A percentile compares a stretch with the other conserved stretches of the same genome.
phyloP scores from a whole-genome alignment of 73 alveolate genomes.

The Stentor roeselii region DNA sequence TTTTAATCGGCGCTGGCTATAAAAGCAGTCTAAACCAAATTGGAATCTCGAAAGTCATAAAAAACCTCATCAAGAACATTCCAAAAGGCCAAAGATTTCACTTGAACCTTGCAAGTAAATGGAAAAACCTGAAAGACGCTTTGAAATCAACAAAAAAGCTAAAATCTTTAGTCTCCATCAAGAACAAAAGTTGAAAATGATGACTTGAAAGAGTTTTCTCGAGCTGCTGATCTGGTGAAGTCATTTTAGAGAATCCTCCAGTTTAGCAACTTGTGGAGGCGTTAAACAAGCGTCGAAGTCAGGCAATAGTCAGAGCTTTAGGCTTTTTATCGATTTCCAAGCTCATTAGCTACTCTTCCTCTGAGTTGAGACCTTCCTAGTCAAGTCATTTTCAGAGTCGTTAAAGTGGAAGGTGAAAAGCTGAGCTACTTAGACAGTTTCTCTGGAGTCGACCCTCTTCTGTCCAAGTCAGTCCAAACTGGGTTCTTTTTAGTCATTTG shows the following conservation, averaged over 20 bases:
- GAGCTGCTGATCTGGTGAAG: background rate
- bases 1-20: background rate
- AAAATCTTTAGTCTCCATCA: background rate
- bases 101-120: background rate
- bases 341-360: background rate
- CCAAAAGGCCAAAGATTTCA: background rate
- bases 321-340: slow-evolving; percentile 1
- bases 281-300: background rate
- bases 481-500: background rate
- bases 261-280: background rate
- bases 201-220: background rate
- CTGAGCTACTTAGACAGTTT: background rate
- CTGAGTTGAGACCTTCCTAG: background rate
- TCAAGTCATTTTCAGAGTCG: slow-evolving; percentile 3
- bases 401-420: background rate
- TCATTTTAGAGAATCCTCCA: background rate
- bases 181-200: background rate
- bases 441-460: background rate
- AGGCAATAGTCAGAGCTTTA: background rate
- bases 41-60: background rate
- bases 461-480: background rate
- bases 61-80: background rate
- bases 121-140: background rate
- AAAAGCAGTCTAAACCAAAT: background rate
- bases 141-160: background rate